phyloP scores from a whole-genome alignment of 371 early-diverging fungal species.

The Coemansia sp. region DNA sequence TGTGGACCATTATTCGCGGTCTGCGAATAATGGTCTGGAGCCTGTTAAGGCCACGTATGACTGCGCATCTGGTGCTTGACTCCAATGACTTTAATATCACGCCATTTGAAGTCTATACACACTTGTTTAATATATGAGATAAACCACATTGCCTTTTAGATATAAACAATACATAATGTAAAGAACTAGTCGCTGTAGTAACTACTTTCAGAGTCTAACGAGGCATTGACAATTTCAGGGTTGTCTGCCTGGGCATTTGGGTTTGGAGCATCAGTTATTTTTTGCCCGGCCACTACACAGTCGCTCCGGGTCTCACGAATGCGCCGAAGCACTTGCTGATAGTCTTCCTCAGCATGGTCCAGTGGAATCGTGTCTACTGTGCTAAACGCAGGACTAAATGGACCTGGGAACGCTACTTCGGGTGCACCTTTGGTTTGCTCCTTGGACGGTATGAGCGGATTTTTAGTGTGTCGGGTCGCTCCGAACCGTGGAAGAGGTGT shows the following conservation, averaged over 20 bases:
- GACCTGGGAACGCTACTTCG: slow-evolving; percentile 24
- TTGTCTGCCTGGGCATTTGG: slow-evolving; percentile 1
- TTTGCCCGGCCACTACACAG: slow-evolving; percentile 17
- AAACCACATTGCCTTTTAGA: too few relatives aligned
- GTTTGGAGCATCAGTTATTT: slow-evolving; percentile 10
- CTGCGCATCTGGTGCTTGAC: too few relatives aligned
- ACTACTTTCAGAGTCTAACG: slow-evolving; percentile 16
- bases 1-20: too few relatives aligned
- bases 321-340: slow-evolving; percentile 16
- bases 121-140: too few relatives aligned
- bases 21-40: too few relatives aligned
- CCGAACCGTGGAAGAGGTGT: background rate
- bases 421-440: slow-evolving; percentile 12
- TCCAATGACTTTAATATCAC: too few relatives aligned
- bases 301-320: slow-evolving; percentile 20
- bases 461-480: slow-evolving; percentile 3
- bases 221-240: slow-evolving; percentile 16
- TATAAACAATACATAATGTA: too few relatives aligned
- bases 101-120: too few relatives aligned
- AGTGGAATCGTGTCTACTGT: slow-evolving; percentile 37
- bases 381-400: slow-evolving; percentile 25
- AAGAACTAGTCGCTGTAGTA: background rate
- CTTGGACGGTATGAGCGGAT: slow-evolving; percentile 30
- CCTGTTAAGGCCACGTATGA: too few relatives aligned
- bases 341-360: slow-evolving; percentile 38